Percentiles rank a stretch among this genome's conserved stretches.
Evolutionary conservation across 1,139 yeast species (phyloP).

Genomic region (Debaryomycetaceae sp.): DNA sequence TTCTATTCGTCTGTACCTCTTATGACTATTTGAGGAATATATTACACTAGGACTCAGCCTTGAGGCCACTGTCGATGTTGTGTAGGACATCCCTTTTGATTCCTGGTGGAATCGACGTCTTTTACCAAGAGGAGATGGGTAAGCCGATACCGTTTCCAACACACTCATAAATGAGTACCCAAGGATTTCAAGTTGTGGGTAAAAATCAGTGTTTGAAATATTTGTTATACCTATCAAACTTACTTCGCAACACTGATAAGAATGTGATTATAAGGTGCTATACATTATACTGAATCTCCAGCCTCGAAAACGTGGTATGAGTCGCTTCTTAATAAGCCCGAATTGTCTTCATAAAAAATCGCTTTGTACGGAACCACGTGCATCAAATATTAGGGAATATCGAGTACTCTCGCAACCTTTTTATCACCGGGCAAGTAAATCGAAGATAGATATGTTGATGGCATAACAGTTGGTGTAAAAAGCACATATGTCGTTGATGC

Average conservation of each 20-base stretch:
- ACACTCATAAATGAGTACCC: conserved; percentile 3
- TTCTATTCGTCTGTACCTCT: not conserved
- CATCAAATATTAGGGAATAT: too few relatives aligned
- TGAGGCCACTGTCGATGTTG: not conserved
- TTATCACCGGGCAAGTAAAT: too few relatives aligned
- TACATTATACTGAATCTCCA: not conserved
- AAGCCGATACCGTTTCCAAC: conserved; percentile 4
- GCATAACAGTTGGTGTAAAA: too few relatives aligned
- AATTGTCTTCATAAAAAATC: too few relatives aligned
- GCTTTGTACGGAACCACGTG: too few relatives aligned
- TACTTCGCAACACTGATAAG: not conserved
- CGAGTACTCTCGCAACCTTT: too few relatives aligned
- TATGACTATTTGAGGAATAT: not conserved
- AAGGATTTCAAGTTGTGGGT: not conserved
- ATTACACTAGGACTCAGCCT: not conserved
- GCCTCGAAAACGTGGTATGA: not conserved
- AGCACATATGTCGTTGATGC: too few relatives aligned
- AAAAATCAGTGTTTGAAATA: not conserved
- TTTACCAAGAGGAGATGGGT: conserved; percentile 4
- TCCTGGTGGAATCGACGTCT: not conserved
- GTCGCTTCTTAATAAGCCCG: not conserved
- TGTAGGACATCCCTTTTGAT: not conserved
- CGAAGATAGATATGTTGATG: too few relatives aligned
- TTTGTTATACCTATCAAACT: not conserved
- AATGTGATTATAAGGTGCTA: not conserved